These are phyloP conservation scores for Lavandula angustifolia DNA, from an alignment of 257 asterid genomes.

Conservation along the genomic window DNA sequence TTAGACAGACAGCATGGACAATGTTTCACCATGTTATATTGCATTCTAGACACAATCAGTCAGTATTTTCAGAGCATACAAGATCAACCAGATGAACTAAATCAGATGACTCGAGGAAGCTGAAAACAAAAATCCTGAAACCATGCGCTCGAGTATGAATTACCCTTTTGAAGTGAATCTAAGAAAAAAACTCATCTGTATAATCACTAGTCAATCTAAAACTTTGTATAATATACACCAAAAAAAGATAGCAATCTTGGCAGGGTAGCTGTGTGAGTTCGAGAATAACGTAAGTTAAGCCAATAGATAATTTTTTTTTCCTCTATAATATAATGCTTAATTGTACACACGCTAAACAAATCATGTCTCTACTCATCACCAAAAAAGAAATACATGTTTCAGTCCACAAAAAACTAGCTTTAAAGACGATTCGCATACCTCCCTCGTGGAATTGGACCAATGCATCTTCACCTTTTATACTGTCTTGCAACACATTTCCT, in stretches of 20 bases:
- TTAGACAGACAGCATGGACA: no score
- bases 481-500: conserved; percentile 73
- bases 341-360: background rate
- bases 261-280: background rate
- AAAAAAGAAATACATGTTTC: conserved; percentile 19
- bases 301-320: background rate
- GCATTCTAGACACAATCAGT: no score
- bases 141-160: conserved; percentile 2
- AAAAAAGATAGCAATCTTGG: background rate
- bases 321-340: conserved; percentile 6
- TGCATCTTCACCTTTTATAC: conserved; percentile 49
- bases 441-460: conserved; percentile 53
- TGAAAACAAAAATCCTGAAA: background rate
- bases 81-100: background rate
- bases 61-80: no score
- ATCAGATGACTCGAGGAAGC: conserved; percentile 11
- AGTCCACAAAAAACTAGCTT: conserved; percentile 16
- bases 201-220: conserved; percentile 14
- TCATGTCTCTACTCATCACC: conserved; percentile 20
- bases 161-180: conserved; percentile 16
- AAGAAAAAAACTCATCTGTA: background rate
- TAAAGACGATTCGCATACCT: conserved; percentile 45
- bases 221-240: background rate
- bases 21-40: no score
- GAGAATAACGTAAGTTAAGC: conserved; percentile 3